These are phyloP conservation scores for Neospora caninum DNA, from an alignment of 169 alveolate genomes.

Conservation along the genomic window DNA sequence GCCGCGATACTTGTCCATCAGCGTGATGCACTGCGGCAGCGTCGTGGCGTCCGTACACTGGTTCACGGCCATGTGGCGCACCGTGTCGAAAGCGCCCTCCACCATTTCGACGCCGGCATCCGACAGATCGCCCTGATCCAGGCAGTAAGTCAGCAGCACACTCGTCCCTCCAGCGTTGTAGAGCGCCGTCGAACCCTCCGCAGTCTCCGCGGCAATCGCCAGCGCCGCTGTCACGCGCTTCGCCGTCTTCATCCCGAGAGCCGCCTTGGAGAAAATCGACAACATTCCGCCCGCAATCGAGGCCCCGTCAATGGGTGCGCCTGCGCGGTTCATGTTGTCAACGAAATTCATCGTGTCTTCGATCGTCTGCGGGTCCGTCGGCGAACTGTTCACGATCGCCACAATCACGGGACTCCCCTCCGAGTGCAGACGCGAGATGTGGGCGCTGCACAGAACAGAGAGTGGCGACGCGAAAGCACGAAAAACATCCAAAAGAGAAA, in stretches of 20 bases:
- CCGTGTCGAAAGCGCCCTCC: constrained; percentile 61
- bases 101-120: constrained; percentile 63
- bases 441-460: constrained; percentile 63
- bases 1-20: constrained; percentile 67
- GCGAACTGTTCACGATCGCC: constrained; percentile 79
- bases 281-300: constrained; percentile 73
- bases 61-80: constrained; percentile 55
- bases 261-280: constrained; percentile 71
- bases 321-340: constrained; percentile 77
- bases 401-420: constrained; percentile 85
- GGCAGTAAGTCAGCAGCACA: constrained; percentile 54
- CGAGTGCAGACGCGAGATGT: constrained; percentile 73
- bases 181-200: constrained; percentile 74
- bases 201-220: constrained; percentile 74
- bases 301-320: constrained; percentile 74
- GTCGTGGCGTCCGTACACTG: constrained; percentile 51
- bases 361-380: constrained; percentile 82
- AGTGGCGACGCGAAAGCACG: neutral
- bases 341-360: constrained; percentile 82
- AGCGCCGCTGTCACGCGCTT: constrained; percentile 73
- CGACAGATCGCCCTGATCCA: constrained; percentile 63
- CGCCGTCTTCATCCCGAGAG: constrained; percentile 69
- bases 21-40: constrained; percentile 60
- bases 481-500: neutral
- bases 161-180: constrained; percentile 74